A percentile compares a stretch with the other conserved stretches of the same genome.
Evolutionary conservation across 768 basidiomycete species (phyloP).

Genomic region (Boletus huronensis): DNA sequence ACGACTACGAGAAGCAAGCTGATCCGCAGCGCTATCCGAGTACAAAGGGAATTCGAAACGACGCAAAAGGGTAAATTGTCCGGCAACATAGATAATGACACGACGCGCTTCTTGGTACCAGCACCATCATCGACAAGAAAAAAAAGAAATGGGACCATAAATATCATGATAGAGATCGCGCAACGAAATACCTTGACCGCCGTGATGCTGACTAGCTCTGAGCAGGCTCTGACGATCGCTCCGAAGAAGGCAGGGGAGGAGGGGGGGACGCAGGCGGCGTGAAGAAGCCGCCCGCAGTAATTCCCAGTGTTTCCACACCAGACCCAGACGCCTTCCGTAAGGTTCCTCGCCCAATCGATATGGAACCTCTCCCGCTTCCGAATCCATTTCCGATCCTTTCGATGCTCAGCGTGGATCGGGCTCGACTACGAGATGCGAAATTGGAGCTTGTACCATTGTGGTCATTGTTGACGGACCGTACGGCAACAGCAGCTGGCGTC

Average conservation of each 20-base stretch:
- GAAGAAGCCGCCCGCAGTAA: slow-evolving; percentile 80
- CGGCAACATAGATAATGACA: background rate
- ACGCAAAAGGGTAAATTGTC: background rate
- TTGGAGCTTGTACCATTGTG: slow-evolving; percentile 25
- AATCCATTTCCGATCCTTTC: slow-evolving; percentile 37
- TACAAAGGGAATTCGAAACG: background rate
- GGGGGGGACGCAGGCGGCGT: slow-evolving; percentile 42
- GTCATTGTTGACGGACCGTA: slow-evolving; percentile 37
- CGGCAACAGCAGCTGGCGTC: slow-evolving; percentile 20
- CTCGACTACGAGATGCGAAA: slow-evolving; percentile 38
- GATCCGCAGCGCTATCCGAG: background rate
- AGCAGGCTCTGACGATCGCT: background rate
- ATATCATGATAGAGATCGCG: slow-evolving; percentile 1
- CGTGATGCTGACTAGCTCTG: background rate
- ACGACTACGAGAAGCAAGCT: background rate
- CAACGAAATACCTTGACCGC: background rate
- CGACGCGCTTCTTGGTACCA: background rate
- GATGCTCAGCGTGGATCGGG: slow-evolving; percentile 62
- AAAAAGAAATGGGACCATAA: background rate
- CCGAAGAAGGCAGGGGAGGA: slow-evolving; percentile 26
- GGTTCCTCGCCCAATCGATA: slow-evolving; percentile 61
- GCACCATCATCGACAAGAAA: background rate
- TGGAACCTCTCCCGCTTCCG: slow-evolving; percentile 50
- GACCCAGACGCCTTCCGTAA: slow-evolving; percentile 62
- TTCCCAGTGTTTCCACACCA: slow-evolving; percentile 70